These are phyloP conservation scores for Cutaneotrichosporon sp. DNA, from an alignment of 1,284 basidiomycete genomes.

Conservation along the genomic window DNA sequence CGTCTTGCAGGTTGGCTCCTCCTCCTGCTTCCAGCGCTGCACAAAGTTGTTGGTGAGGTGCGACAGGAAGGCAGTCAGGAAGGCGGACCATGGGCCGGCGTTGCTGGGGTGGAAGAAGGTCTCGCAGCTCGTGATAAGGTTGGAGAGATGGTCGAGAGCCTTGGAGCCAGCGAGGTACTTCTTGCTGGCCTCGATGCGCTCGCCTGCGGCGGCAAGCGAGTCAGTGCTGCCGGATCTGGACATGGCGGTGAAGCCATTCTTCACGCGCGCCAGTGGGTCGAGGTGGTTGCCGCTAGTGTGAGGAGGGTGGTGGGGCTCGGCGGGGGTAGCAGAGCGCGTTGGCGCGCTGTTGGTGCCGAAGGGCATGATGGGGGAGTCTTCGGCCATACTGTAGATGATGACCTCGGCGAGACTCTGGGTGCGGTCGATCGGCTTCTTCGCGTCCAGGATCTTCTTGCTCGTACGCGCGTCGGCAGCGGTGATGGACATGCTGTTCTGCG, in stretches of 20 bases:
- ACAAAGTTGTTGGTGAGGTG: constrained; percentile 81
- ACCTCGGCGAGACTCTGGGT: constrained; percentile 80
- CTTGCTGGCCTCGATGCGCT: constrained; percentile 43
- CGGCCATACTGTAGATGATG: constrained; percentile 86
- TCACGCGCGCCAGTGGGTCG: constrained; percentile 30
- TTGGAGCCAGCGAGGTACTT: constrained; percentile 79
- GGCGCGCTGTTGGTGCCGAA: constrained; percentile 39
- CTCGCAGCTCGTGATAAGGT: constrained; percentile 88
- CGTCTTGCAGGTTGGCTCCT: constrained; percentile 74
- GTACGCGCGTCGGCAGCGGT: constrained; percentile 59
- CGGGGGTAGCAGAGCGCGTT: constrained; percentile 59
- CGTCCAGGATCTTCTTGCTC: constrained; percentile 66
- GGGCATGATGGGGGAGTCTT: constrained; percentile 65
- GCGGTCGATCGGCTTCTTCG: constrained; percentile 73
- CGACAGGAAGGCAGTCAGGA: constrained; percentile 72
- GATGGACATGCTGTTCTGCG: constrained; percentile 47
- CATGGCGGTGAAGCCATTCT: constrained; percentile 45
- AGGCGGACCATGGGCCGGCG: constrained; percentile 55
- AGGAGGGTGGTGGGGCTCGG: constrained; percentile 20
- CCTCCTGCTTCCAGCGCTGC: constrained; percentile 80
- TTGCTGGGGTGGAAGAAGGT: constrained; percentile 60
- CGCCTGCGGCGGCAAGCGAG: constrained; percentile 46
- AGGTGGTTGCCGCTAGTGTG: constrained; percentile 9
- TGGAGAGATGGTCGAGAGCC: constrained; percentile 85
- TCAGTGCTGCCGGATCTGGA: constrained; percentile 52